Conservation (phyloP, 768 basidiomycete genomes). For the Suillus sp. region DNA sequence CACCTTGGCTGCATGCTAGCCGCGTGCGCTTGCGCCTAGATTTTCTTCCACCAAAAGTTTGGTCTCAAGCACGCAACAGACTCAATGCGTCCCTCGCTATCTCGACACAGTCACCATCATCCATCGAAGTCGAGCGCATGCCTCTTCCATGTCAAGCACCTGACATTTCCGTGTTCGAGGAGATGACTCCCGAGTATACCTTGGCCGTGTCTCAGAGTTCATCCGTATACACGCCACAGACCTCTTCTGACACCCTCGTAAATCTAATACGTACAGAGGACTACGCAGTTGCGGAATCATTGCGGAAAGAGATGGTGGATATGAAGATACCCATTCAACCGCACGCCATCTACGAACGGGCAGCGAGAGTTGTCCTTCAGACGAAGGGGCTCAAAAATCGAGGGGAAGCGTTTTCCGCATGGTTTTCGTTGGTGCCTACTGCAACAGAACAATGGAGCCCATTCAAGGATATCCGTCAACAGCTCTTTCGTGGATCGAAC, state of each 20-base stretch:
- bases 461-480: conserved; percentile 35
- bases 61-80: conserved; percentile 24
- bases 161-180: conserved; percentile 41
- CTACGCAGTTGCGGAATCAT: conserved; percentile 33
- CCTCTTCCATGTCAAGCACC: conserved; percentile 36
- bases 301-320: conserved; percentile 43
- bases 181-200: conserved; percentile 36
- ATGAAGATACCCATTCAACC: conserved; percentile 40
- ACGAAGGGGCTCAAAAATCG: conserved; percentile 20
- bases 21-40: conserved; percentile 22
- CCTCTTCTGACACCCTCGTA: conserved; percentile 26
- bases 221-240: conserved; percentile 24
- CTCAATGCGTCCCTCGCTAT: conserved; percentile 27
- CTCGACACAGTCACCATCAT: conserved; percentile 35
- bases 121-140: conserved; percentile 36
- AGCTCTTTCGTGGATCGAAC: conserved; percentile 32
- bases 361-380: conserved; percentile 27
- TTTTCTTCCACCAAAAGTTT: conserved; percentile 16
- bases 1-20: conserved; percentile 18
- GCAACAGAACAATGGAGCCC: conserved; percentile 21
- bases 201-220: conserved; percentile 16
- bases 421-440: conserved; percentile 47
- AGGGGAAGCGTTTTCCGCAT: conserved; percentile 36
- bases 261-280: conserved; percentile 25
- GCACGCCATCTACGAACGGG: conserved; percentile 38